phyloP scores from a whole-genome alignment of 495 filamentous ascomycete species.

The Staphylotrichum tortipilum region DNA sequence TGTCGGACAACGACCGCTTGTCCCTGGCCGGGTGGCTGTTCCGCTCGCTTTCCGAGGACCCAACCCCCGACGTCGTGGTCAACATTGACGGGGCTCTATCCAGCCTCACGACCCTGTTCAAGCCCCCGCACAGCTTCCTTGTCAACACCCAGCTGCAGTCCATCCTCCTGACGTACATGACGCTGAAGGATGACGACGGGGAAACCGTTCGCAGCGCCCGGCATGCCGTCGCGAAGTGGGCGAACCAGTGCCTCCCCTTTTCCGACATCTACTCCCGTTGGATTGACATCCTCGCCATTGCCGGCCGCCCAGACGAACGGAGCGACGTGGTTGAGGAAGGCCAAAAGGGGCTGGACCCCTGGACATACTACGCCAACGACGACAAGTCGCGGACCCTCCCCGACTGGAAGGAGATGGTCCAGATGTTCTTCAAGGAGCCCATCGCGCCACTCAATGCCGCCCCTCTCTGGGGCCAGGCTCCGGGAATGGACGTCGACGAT shows the following conservation, averaged over 20 bases:
- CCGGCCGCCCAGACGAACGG: constrained; percentile 51
- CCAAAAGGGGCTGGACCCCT: constrained; percentile 65
- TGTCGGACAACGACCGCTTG: constrained; percentile 42
- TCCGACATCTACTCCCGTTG: constrained; percentile 71
- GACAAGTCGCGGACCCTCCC: constrained; percentile 32
- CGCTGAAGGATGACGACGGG: constrained; percentile 45
- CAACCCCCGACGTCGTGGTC: constrained; percentile 64
- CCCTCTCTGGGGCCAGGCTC: neutral
- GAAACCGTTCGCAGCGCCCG: constrained; percentile 55
- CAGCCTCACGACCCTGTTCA: constrained; percentile 51
- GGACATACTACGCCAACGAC: constrained; percentile 36
- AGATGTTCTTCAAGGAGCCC: constrained; percentile 36
- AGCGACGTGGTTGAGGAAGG: constrained; percentile 86
- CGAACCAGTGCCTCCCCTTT: constrained; percentile 81
- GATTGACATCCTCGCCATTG: constrained; percentile 76
- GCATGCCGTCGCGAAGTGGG: constrained; percentile 78
- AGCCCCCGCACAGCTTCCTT: constrained; percentile 32
- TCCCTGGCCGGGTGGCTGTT: constrained; percentile 71
- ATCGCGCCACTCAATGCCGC: constrained; percentile 21
- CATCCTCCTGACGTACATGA: constrained; percentile 62
- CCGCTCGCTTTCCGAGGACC: constrained; percentile 69
- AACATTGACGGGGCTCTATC: constrained; percentile 85
- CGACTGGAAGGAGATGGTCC: constrained; percentile 39
- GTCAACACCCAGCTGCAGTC: constrained; percentile 27
- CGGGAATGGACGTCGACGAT: constrained; percentile 26